Percentiles rank a stretch among this genome's conserved stretches.
phyloP scores from a whole-genome alignment of 169 alveolate genomes.

The Fabrea salina region DNA sequence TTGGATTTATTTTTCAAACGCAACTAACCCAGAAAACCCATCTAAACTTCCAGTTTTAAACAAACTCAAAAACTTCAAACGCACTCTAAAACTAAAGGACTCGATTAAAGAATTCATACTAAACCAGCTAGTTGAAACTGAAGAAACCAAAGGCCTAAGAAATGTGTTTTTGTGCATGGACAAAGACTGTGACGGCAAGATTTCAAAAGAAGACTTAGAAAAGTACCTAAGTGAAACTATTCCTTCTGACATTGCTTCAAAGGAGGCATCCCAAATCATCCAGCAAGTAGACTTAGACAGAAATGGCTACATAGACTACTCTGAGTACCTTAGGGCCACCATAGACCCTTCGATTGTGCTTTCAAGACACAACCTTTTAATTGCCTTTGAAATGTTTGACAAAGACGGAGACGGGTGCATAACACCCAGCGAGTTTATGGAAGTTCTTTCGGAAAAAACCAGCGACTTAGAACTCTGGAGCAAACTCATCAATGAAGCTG shows the following conservation, averaged over 20 bases:
- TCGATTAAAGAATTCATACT: conserved; percentile 30
- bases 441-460: conserved; percentile 27
- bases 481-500: conserved; percentile 31
- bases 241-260: conserved; percentile 27
- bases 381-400: conserved; percentile 45
- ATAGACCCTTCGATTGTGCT: conserved; percentile 39
- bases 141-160: conserved; percentile 26
- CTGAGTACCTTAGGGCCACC: conserved; percentile 38
- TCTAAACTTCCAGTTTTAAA: conserved; percentile 18
- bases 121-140: conserved; percentile 17
- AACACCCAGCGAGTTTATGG: conserved; percentile 25
- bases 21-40: conserved; percentile 21
- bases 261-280: conserved; percentile 33
- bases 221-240: conserved; percentile 36
- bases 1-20: conserved; percentile 32
- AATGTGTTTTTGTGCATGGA: conserved; percentile 40
- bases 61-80: conserved; percentile 22
- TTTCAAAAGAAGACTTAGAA: conserved; percentile 40
- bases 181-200: conserved; percentile 37
- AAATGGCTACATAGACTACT: conserved; percentile 41
- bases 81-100: conserved; percentile 27
- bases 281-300: conserved; percentile 27
- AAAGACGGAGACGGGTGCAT: conserved; percentile 35
- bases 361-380: conserved; percentile 37
- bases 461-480: conserved; percentile 11